A percentile compares a stretch with the other conserved stretches of the same genome.
phyloP scores from a whole-genome alignment of 768 basidiomycete species.

The Suillus placidus region DNA sequence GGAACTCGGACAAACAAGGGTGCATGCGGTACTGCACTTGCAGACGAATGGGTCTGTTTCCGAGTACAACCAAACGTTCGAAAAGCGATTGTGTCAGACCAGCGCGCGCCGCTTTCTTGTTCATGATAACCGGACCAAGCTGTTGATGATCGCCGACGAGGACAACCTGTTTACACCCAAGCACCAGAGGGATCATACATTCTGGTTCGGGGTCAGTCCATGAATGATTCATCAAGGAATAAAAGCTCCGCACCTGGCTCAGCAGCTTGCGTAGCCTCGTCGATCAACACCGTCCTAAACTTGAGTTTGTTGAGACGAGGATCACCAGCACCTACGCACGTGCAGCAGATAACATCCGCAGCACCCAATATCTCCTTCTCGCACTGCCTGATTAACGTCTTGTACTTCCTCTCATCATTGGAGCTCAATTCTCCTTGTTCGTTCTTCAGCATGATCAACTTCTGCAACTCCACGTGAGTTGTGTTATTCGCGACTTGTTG shows the following conservation, averaged over 20 bases:
- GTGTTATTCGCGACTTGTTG: constrained; percentile 97
- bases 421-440: constrained; percentile 97
- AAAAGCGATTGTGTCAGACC: constrained; percentile 98
- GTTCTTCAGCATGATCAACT: constrained; percentile 96
- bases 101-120: constrained; percentile 99
- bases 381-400: constrained; percentile 90
- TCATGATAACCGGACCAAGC: constrained; percentile 99
- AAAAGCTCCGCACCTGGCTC: constrained; percentile 73
- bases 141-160: constrained; percentile 97
- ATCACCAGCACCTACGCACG: constrained; percentile 97
- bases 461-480: constrained; percentile 95
- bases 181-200: constrained; percentile 98
- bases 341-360: constrained; percentile 98
- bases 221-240: not conserved
- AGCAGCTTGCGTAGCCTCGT: constrained; percentile 97
- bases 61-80: constrained; percentile 93
- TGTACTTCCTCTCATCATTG: constrained; percentile 97
- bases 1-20: constrained; percentile 98
- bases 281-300: constrained; percentile 97
- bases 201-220: constrained; percentile 51
- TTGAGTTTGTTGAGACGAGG: constrained; percentile 95
- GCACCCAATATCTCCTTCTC: constrained; percentile 96
- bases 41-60: constrained; percentile 95
- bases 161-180: constrained; percentile 98
- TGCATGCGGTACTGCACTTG: constrained; percentile 99